Conservation (phyloP, 768 basidiomycete genomes). For the Cyclocybe aegerita region DNA sequence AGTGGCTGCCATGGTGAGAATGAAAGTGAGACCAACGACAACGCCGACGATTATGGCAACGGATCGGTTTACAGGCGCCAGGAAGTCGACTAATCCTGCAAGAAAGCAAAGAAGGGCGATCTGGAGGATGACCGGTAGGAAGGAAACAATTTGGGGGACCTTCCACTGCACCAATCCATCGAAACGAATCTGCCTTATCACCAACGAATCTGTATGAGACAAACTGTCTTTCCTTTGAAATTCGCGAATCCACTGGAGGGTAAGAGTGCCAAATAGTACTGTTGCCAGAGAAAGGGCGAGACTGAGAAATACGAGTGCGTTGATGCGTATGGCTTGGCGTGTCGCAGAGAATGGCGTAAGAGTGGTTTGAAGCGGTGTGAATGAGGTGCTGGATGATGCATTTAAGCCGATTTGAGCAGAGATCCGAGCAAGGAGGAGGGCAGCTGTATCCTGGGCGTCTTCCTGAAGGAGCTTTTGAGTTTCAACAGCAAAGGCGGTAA, state of each 20-base stretch:
- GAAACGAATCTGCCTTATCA: slow-evolving; percentile 18
- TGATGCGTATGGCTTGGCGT: slow-evolving; percentile 7
- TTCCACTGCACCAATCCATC: slow-evolving; percentile 19
- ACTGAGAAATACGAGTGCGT: slow-evolving; percentile 15
- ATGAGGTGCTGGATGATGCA: background rate
- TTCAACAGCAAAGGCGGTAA: slow-evolving; percentile 16
- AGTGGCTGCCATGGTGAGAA: slow-evolving; percentile 13
- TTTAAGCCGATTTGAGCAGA: background rate
- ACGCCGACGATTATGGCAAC: slow-evolving; percentile 12
- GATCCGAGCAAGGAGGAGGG: slow-evolving; percentile 1
- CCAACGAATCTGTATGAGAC: slow-evolving; percentile 8
- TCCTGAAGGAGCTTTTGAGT: slow-evolving; percentile 10
- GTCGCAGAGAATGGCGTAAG: background rate
- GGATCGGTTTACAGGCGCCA: slow-evolving; percentile 12
- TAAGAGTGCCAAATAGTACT: slow-evolving; percentile 15
- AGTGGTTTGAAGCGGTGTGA: background rate
- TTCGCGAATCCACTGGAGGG: slow-evolving; percentile 20
- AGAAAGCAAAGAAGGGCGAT: slow-evolving; percentile 20
- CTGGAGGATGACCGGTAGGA: slow-evolving; percentile 21
- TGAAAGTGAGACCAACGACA: slow-evolving; percentile 8
- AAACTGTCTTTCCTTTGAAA: slow-evolving; percentile 10
- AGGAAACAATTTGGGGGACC: slow-evolving; percentile 17
- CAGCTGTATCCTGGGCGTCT: background rate
- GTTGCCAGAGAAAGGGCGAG: slow-evolving; percentile 14
- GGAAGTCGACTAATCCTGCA: slow-evolving; percentile 17